Evolutionary conservation across 106 monocot species (phyloP), one percentile per base, ranked within the genome.

Genomic region (Narthecium ossifragum): DNA sequence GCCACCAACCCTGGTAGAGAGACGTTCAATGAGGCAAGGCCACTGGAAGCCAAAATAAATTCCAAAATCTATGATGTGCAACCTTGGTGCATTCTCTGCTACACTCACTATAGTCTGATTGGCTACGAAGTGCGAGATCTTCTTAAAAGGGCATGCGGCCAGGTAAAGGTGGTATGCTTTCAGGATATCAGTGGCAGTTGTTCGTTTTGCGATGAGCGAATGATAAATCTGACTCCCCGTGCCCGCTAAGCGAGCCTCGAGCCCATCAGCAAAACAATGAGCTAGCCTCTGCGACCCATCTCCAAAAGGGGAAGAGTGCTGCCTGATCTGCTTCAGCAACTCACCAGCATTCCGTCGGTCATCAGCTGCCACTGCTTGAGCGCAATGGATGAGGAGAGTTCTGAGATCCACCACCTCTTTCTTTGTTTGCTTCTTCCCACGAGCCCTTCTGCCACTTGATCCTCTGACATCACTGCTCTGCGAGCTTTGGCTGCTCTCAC

Each of bases 41-140:
- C 93, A 93, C 34, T 88, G 88, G 55, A 93, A 88, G 10, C 93
- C 93, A 60, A 75, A 88, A 55, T 70, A 72, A 37, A 88, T 85
- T 5, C 93, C 88, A 48, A 88, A 88, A 69, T 93, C 88, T 39
- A 93, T 59, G 17, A 93, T 85, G 43, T 93, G 93, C 6, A 93
- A 51, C 56, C 59, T 68, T 8, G 62, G 60, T 20, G 88, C 81
- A 31, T 82, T 77, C 46, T 82, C 77, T 0, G 88, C 57, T 0
- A 58, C 66, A 41, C 77, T 66, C 23, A 79, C 14, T 27, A 88
- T 88, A 0, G 78, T 78, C 37, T 77, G 76, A 50, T 88, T 93
- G 17, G 82, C 70, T 40, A 77, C 77, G 79, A 79, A 80, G 59
- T 79, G 75, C 8, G 88, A 82, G 3, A 88, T 59, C 57, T 59